phyloP scores from a whole-genome alignment of 371 early-diverging fungal genomes.

The Entomophthora muscae region DNA sequence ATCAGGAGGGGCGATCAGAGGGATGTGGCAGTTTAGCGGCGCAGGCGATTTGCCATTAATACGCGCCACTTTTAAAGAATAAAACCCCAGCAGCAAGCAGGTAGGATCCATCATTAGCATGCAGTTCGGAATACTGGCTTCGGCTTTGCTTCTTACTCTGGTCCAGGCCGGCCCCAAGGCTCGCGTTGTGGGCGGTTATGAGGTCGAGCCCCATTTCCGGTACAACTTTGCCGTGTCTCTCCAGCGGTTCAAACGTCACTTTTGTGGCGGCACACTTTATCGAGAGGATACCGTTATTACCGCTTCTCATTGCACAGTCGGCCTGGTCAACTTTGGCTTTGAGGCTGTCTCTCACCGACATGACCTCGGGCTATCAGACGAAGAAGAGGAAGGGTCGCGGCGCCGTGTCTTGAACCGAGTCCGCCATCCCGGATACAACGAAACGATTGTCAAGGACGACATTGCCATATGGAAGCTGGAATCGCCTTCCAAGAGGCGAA shows the following conservation, averaged over 20 bases:
- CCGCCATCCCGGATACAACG: neutral
- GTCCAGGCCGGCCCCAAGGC: too few species aligned
- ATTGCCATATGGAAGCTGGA: neutral
- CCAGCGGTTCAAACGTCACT: neutral
- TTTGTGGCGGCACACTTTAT: constrained; percentile 5
- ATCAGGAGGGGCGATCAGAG: too few species aligned
- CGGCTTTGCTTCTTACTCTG: too few species aligned
- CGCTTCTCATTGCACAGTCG: constrained; percentile 5
- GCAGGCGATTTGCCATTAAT: too few species aligned
- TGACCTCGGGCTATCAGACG: neutral
- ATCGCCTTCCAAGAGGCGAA: neutral
- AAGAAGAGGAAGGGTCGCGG: neutral
- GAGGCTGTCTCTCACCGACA: constrained; percentile 7
- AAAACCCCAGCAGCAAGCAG: too few species aligned
- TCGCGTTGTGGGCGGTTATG: constrained; percentile 12
- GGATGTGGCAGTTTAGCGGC: too few species aligned
- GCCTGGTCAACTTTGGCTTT: neutral
- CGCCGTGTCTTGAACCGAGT: neutral
- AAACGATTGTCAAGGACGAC: neutral
- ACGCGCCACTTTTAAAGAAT: too few species aligned
- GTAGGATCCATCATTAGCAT: too few species aligned
- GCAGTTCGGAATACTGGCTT: too few species aligned
- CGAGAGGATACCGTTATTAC: neutral
- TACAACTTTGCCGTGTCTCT: constrained; percentile 1
- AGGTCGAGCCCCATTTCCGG: neutral